Conservation (phyloP, 176 grass and related monocot genomes). For the Cymbopogon citratus region DNA sequence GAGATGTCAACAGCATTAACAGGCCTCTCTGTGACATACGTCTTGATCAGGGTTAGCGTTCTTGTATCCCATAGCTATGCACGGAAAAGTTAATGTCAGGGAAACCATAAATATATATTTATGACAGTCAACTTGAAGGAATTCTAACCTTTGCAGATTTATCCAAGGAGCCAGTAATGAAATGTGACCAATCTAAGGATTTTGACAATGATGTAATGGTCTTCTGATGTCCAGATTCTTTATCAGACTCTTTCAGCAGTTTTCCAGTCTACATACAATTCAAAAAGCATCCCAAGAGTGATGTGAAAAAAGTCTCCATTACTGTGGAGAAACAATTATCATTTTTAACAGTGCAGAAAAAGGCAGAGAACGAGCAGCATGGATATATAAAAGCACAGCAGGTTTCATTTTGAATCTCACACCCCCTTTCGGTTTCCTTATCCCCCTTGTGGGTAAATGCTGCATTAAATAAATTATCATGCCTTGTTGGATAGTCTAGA, state of each 20-base stretch:
- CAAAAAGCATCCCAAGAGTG: slow-evolving; percentile 1
- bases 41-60: slow-evolving; percentile 72
- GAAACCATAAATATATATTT: not conserved
- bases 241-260: slow-evolving; percentile 69
- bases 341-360: not conserved
- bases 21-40: slow-evolving; percentile 68
- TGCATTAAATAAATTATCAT: too few species aligned
- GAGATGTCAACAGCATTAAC: slow-evolving; percentile 93
- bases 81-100: not conserved
- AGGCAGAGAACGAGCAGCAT: too few species aligned
- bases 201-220: slow-evolving; percentile 67
- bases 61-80: slow-evolving; percentile 83
- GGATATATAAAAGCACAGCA: too few species aligned
- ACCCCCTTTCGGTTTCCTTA: too few species aligned
- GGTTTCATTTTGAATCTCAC: too few species aligned
- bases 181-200: slow-evolving; percentile 39
- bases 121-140: not conserved
- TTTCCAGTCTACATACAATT: slow-evolving; percentile 50
- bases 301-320: not conserved
- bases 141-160: slow-evolving; percentile 78
- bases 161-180: not conserved
- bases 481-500: too few species aligned
- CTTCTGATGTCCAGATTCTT: slow-evolving; percentile 70
- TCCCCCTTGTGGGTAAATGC: too few species aligned
- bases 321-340: not conserved